Percentiles rank a stretch among this genome's conserved stretches.
Evolutionary conservation across 208 protist genomes (phyloP).

Genomic region (Spongospora subterranea): DNA sequence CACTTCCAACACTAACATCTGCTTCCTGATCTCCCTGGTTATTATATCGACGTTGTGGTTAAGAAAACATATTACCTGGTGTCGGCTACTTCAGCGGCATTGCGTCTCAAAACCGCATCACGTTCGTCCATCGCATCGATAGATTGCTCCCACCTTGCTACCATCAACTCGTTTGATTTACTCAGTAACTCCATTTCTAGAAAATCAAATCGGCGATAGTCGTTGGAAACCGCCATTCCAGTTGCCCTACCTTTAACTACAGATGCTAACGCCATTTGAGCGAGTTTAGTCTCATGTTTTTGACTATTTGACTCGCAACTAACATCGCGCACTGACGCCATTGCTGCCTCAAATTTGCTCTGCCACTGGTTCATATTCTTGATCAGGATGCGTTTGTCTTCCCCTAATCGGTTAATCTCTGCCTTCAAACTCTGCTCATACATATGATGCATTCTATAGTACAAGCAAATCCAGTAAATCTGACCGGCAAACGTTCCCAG

Average conservation of each 20-base stretch:
- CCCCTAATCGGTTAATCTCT: neutral
- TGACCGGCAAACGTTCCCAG: neutral
- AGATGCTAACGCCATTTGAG: neutral
- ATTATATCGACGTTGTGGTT: neutral
- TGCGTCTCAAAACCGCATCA: neutral
- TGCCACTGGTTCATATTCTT: neutral
- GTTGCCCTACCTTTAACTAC: conserved; percentile 35
- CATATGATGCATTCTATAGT: conserved; percentile 9
- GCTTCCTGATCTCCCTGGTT: neutral
- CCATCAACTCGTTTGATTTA: conserved; percentile 16
- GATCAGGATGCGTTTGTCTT: neutral
- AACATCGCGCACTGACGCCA: conserved; percentile 44
- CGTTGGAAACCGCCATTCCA: neutral
- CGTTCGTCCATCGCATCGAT: conserved; percentile 53
- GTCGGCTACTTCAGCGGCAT: neutral
- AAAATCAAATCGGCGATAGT: neutral
- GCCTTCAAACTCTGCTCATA: conserved; percentile 51
- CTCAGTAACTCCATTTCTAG: conserved; percentile 11
- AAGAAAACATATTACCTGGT: neutral
- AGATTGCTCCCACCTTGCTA: conserved; percentile 1
- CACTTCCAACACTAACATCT: neutral
- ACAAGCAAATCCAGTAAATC: neutral
- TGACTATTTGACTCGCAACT: conserved; percentile 8
- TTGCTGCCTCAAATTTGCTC: neutral
- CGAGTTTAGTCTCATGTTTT: conserved; percentile 38